Percentiles rank a stretch among this genome's conserved stretches.
Conservation (phyloP, 305 asterid species). For the Solanum hybrid region DNA sequence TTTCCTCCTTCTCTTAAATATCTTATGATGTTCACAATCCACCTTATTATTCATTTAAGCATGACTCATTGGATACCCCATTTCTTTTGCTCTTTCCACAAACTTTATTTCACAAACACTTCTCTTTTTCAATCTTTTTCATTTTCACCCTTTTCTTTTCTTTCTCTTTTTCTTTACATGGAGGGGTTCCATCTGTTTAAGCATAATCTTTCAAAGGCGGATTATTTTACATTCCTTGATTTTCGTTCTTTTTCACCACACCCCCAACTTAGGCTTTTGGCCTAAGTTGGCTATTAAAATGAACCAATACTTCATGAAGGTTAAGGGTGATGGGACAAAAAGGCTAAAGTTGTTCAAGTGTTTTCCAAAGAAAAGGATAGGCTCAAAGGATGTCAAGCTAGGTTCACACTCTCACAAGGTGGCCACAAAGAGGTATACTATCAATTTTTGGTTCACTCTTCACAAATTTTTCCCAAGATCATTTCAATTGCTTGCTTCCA, state of each 20-base stretch:
- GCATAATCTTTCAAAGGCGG: background rate
- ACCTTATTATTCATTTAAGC: too few species aligned
- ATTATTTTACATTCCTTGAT: background rate
- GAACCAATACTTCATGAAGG: background rate
- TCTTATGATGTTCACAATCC: too few species aligned
- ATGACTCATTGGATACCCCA: too few species aligned
- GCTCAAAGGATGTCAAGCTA: background rate
- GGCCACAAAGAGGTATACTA: background rate
- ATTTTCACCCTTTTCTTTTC: background rate
- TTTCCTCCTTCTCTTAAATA: too few species aligned
- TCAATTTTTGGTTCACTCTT: background rate
- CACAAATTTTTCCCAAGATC: background rate
- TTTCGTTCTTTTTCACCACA: background rate
- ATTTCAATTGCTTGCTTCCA: background rate
- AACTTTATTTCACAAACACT: too few species aligned
- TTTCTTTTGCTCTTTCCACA: too few species aligned
- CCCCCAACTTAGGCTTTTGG: background rate
- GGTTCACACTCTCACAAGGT: background rate
- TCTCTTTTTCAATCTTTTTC: too few species aligned
- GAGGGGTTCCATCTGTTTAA: background rate
- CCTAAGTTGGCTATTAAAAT: background rate
- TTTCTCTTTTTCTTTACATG: background rate
- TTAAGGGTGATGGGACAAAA: background rate
- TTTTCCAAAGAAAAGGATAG: background rate
- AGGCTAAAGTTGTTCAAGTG: background rate